Evolutionary conservation across 129 eudicot species (phyloP).

Genomic region (Logfia minima): DNA sequence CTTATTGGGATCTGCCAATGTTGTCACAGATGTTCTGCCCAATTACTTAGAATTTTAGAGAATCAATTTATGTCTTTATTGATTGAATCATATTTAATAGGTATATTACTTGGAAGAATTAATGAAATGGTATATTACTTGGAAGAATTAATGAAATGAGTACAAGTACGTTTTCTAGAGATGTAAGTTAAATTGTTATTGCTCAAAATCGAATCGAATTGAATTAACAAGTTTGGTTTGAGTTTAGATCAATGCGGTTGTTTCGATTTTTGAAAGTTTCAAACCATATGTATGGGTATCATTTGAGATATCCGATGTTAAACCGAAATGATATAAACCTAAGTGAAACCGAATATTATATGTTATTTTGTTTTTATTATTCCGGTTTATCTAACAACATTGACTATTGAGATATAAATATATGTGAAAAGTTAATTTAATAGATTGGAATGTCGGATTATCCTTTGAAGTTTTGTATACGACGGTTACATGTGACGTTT

Average conservation of each 20-base stretch:
- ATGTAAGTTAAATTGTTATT: neutral
- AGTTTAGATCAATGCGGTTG: neutral
- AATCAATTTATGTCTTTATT: neutral
- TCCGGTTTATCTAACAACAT: neutral
- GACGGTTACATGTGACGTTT: neutral
- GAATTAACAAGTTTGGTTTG: neutral
- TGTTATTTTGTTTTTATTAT: neutral
- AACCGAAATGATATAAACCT: neutral
- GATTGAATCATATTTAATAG: slow-evolving; percentile 16
- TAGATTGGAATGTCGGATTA: neutral
- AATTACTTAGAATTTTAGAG: slow-evolving; percentile 28
- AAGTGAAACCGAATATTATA: neutral
- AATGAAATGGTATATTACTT: slow-evolving; percentile 31
- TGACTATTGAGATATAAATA: neutral
- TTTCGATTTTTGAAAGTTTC: neutral
- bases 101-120: slow-evolving; percentile 33
- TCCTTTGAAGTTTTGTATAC: neutral
- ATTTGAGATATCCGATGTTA: neutral
- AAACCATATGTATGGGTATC: neutral
- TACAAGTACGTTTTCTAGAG: slow-evolving; percentile 30
- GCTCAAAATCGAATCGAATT: neutral
- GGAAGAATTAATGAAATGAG: slow-evolving; percentile 32
- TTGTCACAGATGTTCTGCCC: slow-evolving; percentile 61
- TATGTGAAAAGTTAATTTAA: neutral
- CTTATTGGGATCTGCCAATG: slow-evolving; percentile 70